Evolutionary conservation across 345 rosid genomes (phyloP), one percentile per base, ranked within the genome.

Genomic region (Trapa incisa): DNA sequence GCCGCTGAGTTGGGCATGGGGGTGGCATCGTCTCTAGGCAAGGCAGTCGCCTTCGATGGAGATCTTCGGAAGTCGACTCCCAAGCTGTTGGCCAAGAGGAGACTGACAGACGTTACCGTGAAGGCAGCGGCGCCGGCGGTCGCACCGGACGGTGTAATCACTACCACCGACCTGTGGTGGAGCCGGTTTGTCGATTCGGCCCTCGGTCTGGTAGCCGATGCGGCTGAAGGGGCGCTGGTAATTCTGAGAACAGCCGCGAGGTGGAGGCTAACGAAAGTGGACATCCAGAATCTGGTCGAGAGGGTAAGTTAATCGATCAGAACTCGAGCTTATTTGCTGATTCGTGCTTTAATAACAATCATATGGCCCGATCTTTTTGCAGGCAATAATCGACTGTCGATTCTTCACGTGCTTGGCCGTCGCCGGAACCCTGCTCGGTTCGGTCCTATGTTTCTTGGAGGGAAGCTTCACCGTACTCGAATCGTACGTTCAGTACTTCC

Each of bases 381-480:
- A 88, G 96, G 77, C 63, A 53, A 78, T 90, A 57, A 22, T 86
- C 4, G 78, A 90, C 71, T 87, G 85, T 68, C 84, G 92, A 71
- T 86, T 90, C 78, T 87, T 86, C 68, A 85, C 90, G 29, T 35
- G 84, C 36, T 75, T 87, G 14, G 95, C 86, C 4, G 87, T 83
- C 14, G 85, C 70, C n/a, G 97, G 95, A 73, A 79, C 92, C 35
- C 76, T 86, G 74, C 69, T 90, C 29, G 87, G 92, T 22, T 87
- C 95, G 6, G 65, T 83, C 32, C 65, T 87, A 68, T 90, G 97
- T 69, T 87, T 84, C 76, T 42, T 77, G 36, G 96, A 89, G 96
- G 96, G 92, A 36, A 86, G 87, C 77, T 72, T 73, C 67, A 76
- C 78, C 7, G 64, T 81, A 13, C 10, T 76, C 16, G 75, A 75